Evolutionary conservation across 2,329 filamentous ascomycete species (phyloP), one percentile per base, ranked within the genome.

Genomic region (Pyrenochaeta sp.): DNA sequence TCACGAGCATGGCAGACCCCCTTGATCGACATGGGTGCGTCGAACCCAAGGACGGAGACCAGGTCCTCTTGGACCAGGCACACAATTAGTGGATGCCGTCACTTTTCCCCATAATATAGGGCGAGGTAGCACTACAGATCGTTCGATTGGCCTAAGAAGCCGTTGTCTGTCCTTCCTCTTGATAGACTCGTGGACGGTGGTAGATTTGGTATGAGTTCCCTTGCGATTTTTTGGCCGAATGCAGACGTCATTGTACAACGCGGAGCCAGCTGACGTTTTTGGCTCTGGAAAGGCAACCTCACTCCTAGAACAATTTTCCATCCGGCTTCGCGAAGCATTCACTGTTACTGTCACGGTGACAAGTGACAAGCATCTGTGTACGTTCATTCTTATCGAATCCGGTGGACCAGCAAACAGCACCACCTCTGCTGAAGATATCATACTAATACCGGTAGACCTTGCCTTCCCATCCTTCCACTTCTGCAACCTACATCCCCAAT

Each of bases 1-100:
- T 70, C 58, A 64, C 63, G 65, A 70, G 67, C 44, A 46, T 59
- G 58, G 66, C 60, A 66, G 59, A 52, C 25, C 56, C 52, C 56
- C 34, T 51, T 57, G 52, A 54, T 59, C 25, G 56, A 66, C 61
- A 70, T 65, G 68, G 62, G 54, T 63, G 47, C 49, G 52, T 61
- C 52, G 58, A 52, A 58, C 53, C 50, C 57, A 65, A 52, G 45
- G 52, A 52, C 58, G 61, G 58, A 66, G 61, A 56, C 50, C 56
- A 52, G 60, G 54, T 58, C 54, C 49, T 65, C 52, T 60, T 54
- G 57, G 60, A 58, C 59, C 53, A 63, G 60, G 56, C 52, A 67
- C 62, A 67, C 54, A 52, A 59, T 48, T 58, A 61, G 63, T 63
- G 66, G 55, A 60, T 59, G 54, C 59, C 51, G 56, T 68, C 50